Base-by-base conservation (phyloP, 2,329 filamentous ascomycete genomes). In the Domatiomyces catenatus region DNA sequence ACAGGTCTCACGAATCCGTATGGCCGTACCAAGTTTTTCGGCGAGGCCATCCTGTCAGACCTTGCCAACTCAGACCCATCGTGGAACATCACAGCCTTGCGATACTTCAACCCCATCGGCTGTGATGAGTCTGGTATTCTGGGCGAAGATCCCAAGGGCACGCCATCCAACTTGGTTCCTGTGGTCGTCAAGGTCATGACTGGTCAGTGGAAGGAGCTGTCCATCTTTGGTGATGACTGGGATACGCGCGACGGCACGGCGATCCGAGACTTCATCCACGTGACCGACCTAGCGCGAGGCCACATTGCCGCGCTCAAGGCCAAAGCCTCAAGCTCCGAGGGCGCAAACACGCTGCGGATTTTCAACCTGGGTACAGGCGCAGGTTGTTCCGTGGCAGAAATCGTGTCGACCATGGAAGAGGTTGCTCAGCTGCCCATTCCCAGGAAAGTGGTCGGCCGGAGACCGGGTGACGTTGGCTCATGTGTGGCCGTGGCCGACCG, bases 91-190 rank as follows among this genome's bases (percentile, higher is more conserved):
- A 76, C 78, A 32, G 76, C 77, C 3, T 68, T 83, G 24, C 72
- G 80, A 26, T 83, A 83, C 64, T 83, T 83, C 67, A 83, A 83
- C 55, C 80, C 80, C 0, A 75, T 82, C 49, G 80, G 80, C 6
- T 82, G 78, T 62, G 77, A 83, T 59, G 68, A 76, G 22, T 81
- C 77, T 2, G 80, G 80, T 15, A 66, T 80, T 5, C 67, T 83
- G 8, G 77, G 79, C 17, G 80, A 83, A 65, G 76, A 81, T 61
- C 80, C 80, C 20, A 71, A 75, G 50, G 74, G 75, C 51, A 72
- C 70, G 36, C 77, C 80, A 7, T 80, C 76, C 42, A 83, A 84
- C 60, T 69, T 83, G 39, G 75, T 83, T 54, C 80, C 80, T 0
- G 75, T 82, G 5, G 75, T 83, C 42, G 72, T 77, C 47, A 75